A percentile compares a stretch with the other conserved stretches of the same genome.
These are phyloP conservation scores for Suhomyces tanzawaensis DNA, from an alignment of 805 yeast genomes.

Conservation along the genomic window DNA sequence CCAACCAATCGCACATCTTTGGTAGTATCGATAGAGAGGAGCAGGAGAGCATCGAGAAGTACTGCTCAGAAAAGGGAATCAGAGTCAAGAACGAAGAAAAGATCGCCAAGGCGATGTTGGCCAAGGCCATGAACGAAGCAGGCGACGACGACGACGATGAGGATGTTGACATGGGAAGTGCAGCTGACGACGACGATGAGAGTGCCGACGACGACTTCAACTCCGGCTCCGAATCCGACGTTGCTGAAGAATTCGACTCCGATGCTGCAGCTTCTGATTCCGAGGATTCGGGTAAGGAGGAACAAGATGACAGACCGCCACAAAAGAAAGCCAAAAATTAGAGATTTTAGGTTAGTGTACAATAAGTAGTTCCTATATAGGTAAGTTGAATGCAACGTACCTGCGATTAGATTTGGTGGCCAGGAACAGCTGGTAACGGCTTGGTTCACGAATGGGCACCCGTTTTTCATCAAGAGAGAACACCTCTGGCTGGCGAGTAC, in stretches of 20 bases:
- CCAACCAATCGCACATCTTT: slow-evolving; percentile 69
- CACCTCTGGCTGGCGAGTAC: too few relatives aligned
- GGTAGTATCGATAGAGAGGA: slow-evolving; percentile 90
- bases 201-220: slow-evolving; percentile 86
- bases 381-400: too few relatives aligned
- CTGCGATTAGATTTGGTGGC: too few relatives aligned
- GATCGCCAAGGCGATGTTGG: slow-evolving; percentile 78
- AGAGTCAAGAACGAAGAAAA: slow-evolving; percentile 85
- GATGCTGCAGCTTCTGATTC: slow-evolving; percentile 45
- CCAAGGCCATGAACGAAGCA: slow-evolving; percentile 66
- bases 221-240: slow-evolving; percentile 59
- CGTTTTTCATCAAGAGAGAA: too few relatives aligned
- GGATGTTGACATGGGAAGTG: slow-evolving; percentile 62
- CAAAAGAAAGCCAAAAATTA: slow-evolving; percentile 17
- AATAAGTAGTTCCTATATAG: too few relatives aligned
- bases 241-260: slow-evolving; percentile 82
- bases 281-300: slow-evolving; percentile 27
- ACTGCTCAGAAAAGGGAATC: slow-evolving; percentile 72
- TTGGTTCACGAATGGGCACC: too few relatives aligned
- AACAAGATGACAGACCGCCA: slow-evolving; percentile 17
- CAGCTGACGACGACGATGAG: slow-evolving; percentile 70
- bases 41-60: slow-evolving; percentile 74
- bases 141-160: slow-evolving; percentile 48
- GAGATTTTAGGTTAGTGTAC: neutral
- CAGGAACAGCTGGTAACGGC: too few relatives aligned